A percentile compares a stretch with the other conserved stretches of the same genome.
Evolutionary conservation across 2,329 filamentous ascomycete genomes (phyloP).

Genomic region (Blumeria hordei): DNA sequence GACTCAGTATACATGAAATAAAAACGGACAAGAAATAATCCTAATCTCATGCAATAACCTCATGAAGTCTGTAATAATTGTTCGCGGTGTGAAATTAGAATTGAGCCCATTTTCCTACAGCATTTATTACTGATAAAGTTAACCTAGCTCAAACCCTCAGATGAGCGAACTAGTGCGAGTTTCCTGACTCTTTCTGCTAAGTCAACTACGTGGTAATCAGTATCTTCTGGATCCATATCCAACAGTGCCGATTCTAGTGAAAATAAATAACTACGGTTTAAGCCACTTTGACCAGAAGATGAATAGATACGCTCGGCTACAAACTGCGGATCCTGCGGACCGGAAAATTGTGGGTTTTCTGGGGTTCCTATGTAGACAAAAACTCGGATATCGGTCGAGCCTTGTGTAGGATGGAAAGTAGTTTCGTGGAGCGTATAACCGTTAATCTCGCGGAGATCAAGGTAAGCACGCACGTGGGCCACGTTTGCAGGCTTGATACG

Average conservation of each 20-base stretch:
- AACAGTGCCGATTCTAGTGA: conserved; percentile 48
- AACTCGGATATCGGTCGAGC: conserved; percentile 21
- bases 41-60: too few relatives aligned
- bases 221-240: too few relatives aligned
- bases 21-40: too few relatives aligned
- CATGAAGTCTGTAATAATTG: too few relatives aligned
- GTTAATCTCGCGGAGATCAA: conserved; percentile 93
- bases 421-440: conserved; percentile 89
- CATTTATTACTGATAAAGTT: too few relatives aligned
- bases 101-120: too few relatives aligned
- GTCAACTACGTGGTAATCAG: too few relatives aligned
- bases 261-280: conserved; percentile 76
- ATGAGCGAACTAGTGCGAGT: too few relatives aligned
- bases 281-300: conserved; percentile 62
- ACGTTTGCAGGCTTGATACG: conserved; percentile 52
- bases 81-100: too few relatives aligned
- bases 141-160: too few relatives aligned
- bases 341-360: conserved; percentile 76
- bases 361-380: conserved; percentile 91
- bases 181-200: too few relatives aligned
- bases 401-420: conserved; percentile 41
- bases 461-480: conserved; percentile 62
- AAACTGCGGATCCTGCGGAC: conserved; percentile 51
- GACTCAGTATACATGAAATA: too few relatives aligned
- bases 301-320: conserved; percentile 61